Conservation (phyloP, 202 grass and related monocot genomes). For the Thinopyrum obtusiflorum region DNA sequence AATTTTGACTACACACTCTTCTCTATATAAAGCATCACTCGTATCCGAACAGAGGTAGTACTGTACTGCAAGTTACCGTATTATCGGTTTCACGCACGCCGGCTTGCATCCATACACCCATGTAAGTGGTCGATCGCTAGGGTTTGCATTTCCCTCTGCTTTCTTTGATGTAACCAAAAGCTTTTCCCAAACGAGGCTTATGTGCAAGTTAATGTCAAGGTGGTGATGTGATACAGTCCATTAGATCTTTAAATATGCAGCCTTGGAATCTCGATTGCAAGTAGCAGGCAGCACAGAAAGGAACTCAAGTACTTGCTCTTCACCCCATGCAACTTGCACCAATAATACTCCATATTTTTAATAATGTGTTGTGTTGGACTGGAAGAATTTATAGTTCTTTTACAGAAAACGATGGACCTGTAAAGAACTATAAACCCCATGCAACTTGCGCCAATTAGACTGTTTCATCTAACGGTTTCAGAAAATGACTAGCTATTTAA, state of each 20-base stretch:
- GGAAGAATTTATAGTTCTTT: background rate
- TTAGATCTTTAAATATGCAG: background rate
- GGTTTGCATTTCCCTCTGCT: constrained; percentile 2
- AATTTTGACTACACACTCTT: background rate
- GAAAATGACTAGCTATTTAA: too few relatives aligned
- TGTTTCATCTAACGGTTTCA: too few relatives aligned
- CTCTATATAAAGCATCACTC: background rate
- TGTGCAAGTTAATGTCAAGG: background rate
- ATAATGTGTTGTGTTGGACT: background rate
- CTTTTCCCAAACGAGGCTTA: background rate
- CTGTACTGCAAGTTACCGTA: background rate
- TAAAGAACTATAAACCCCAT: too few relatives aligned
- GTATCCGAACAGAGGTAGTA: background rate
- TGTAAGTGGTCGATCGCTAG: background rate
- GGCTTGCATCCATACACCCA: background rate
- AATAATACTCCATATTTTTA: background rate
- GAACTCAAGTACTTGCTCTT: background rate
- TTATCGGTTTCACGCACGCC: background rate
- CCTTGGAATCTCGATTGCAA: background rate
- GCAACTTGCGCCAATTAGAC: background rate
- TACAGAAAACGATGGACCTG: too few relatives aligned
- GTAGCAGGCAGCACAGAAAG: background rate
- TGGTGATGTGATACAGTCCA: background rate
- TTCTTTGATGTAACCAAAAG: background rate
- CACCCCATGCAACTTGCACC: background rate